phyloP scores from a whole-genome alignment of 345 rosid genomes.

The Noccaea bulbosa region DNA sequence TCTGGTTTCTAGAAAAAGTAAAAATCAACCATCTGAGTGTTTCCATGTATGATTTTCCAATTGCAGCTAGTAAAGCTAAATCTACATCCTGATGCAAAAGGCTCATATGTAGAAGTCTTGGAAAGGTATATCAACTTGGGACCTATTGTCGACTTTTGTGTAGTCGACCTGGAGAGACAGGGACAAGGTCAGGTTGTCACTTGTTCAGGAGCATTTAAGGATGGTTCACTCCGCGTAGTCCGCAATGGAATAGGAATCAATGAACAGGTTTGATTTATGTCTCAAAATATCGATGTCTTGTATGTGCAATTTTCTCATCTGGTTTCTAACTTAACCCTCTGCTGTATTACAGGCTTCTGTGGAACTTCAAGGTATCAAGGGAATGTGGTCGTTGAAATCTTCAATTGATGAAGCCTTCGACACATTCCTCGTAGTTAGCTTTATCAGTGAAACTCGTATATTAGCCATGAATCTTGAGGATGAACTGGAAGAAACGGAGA shows the following conservation, averaged over 20 bases:
- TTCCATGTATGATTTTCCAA: conserved; percentile 33
- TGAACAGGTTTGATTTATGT: conserved; percentile 71
- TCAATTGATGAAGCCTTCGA: conserved; percentile 94
- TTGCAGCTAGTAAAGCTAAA: conserved; percentile 91
- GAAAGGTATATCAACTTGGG: conserved; percentile 96
- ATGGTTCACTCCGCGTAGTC: conserved; percentile 96
- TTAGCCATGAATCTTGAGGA: conserved; percentile 98
- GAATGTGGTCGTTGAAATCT: conserved; percentile 98
- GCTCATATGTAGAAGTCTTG: conserved; percentile 92
- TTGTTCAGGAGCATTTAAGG: conserved; percentile 98
- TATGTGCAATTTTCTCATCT: conserved; percentile 10
- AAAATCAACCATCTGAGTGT: not conserved
- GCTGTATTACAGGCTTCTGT: conserved; percentile 78
- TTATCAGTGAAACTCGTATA: conserved; percentile 91
- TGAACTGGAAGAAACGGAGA: conserved; percentile 98
- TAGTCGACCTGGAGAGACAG: conserved; percentile 98
- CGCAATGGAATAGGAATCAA: conserved; percentile 99
- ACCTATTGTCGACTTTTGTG: conserved; percentile 95
- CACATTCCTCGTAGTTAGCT: conserved; percentile 96
- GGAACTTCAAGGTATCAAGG: conserved; percentile 99
- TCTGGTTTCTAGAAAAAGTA: conserved; percentile 10
- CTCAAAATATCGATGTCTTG: not conserved
- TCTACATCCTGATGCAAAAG: conserved; percentile 91
- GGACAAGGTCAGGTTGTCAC: conserved; percentile 99
- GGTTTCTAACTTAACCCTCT: conserved; percentile 18